Base-by-base conservation (phyloP, 1,139 yeast genomes). In the Lodderomyces margitis region DNA sequence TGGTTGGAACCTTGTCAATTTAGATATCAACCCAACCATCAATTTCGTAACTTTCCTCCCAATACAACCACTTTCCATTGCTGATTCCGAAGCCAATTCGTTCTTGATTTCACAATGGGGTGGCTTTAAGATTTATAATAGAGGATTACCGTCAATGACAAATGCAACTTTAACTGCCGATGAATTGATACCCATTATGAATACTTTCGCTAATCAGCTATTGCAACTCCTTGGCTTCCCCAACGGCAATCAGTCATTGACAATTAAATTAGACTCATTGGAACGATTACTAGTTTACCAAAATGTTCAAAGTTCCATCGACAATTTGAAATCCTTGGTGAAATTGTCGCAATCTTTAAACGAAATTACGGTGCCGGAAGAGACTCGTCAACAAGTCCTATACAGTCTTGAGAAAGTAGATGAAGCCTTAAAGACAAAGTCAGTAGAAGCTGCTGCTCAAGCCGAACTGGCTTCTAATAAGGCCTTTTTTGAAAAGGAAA, bases 71-170 rank as follows among this genome's bases (percentile, higher is more conserved):
- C 55, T 74, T 27, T 34, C 48, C 10, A 72, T 77, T 41, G 74
- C 66, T 40, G 62, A 70, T 42, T 75, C 85, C 0, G 47, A 50
- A 1, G 74, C 87, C 41, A 79, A 84, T 54, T 80, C 92, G 34
- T 91, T 86, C 56, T 62, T 87, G 41, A 78, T 91, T 24, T 95
- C 97, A 6, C 96, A 87, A 63, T 91, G 96, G 95, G 98, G 98
- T 17, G 84, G 85, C 3, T 73, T 83, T 3, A 60, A 65, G 39
- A 70, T 83, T 19, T 61, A 76, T 43, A 79, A 82, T 53, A 67
- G 74, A 34, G 59, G 65, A 4, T 55, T 67, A 38, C 61, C 64
- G 2, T 42, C 63, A 8, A 52, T 60, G 20, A 46, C 52, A 20
- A 58, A 63, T 40, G 37, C 51, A 4, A 53, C 47, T 21, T 50